Evolutionary conservation across 1,284 basidiomycete species (phyloP), one percentile per base, ranked within the genome.

Genomic region (Phylloporus sp.): DNA sequence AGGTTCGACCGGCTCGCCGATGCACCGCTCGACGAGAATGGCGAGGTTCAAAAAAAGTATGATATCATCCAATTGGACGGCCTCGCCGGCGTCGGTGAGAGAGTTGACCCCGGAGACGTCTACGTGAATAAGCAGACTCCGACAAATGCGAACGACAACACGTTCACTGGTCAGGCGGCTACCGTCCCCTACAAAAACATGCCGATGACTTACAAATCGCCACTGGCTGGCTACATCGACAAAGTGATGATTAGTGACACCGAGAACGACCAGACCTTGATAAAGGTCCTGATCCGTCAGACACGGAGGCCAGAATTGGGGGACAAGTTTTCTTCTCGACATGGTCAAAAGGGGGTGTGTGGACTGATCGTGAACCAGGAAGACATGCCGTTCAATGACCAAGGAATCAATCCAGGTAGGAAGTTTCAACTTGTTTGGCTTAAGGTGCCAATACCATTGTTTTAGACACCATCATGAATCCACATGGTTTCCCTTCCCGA

Each of bases 331-430:
- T 98, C 96, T 47, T 96, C 94, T 6, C 84, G 98, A 66, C 98
- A 99, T 77, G 98, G 98, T 49, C 98, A 99, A 80, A 99, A 99
- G 80, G 98, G 98, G 67, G 98, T 99, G 20, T 98, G 96, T 78
- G 98, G 98, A 24, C 79, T 99, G 74, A 99, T 99, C 74, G 97
- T 98, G 58, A 97, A 96, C 70, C 98, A 99, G 75, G 95, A 96
- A 72, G 98, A 99, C 78, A 93, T 99, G 95, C 98, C 98, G 6
- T 99, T 99, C 84, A 98, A 96, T 73, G 97, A 99, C 79, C 90
- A 94, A 73, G 98, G 98, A 34, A 97, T 98, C 70, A 92, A 88
- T 74, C 96, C 92, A 61, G 92, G 93, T 93, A 75, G 67, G 84
- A 75, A 62, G 20, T 62, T 22, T 37, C 32, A 29, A 55, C 32